Evolutionary conservation across 139 green algal genomes (phyloP), one percentile per base, ranked within the genome.

Genomic region (Parachlorella kessleri): DNA sequence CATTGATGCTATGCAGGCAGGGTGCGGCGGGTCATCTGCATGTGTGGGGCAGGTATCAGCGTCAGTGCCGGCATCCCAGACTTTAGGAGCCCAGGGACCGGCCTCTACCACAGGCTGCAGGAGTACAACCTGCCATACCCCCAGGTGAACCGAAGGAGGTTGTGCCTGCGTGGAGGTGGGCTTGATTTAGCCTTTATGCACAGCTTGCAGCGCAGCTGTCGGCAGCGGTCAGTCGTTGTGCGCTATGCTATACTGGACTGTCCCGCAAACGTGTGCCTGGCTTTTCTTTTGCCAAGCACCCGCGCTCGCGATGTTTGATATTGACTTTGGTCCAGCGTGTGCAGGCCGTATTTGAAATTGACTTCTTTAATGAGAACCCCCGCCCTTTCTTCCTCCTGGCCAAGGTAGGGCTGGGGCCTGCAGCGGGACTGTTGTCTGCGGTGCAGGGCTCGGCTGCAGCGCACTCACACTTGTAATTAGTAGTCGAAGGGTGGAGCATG

Each of bases 311-410:
- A n/a, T n/a, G n/a, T n/a, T n/a, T n/a, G n/a, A n/a, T n/a, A n/a
- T n/a, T n/a, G n/a, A n/a, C n/a, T n/a, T n/a, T n/a, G n/a, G n/a
- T n/a, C n/a, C 9, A 33, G 26, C 28, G 14, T 69, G 26, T 69
- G 4, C 81, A 92, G 41, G 89, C 90, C 2, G 84, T 97, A 5
- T 97, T 97, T 80, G 86, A 92, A 72, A 81, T 95, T 2, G 59
- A 71, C 41, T 95, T 88, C 82, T 96, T 96, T 78, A 70, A 68
- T 7, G 54, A 77, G 0, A 90, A 92, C 53, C 93, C 93, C 6
- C 33, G 83, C 30, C 88, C 91, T 24, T 97, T 97, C 81, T 93
- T 90, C 73, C 59, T 78, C 41, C 84, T 97, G n/a, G 88, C 88
- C 1, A 93, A 91, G 77, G 87, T 84, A 32, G 21, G 48, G 14